Base-by-base conservation (phyloP, 1,284 basidiomycete species). In the Pholiota adiposa region DNA sequence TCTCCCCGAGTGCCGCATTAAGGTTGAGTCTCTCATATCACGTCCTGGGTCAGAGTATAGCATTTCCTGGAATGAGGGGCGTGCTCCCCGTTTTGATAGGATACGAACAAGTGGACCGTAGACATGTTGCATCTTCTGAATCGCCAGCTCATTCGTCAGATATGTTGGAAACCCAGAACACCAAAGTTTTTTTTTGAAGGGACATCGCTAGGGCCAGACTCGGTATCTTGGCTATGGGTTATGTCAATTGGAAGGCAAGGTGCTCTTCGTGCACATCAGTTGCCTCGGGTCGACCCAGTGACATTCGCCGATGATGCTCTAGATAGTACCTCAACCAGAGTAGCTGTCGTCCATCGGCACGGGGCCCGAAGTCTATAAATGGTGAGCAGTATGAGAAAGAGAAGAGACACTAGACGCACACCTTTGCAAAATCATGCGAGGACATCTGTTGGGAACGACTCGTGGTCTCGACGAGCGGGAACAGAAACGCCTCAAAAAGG, bases 381-480 rank as follows among this genome's bases (percentile, higher is more conserved):
- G 44, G 25, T 25, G 54, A 55, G 29, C 16, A 16, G n/a, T 34
- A 25, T 55, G 44, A 48, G 54, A 55, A 55, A 54, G 9, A 54
- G 41, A 54, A 54, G 53, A 44, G 34, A 33, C 8, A 16, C 23
- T 40, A 23, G 43, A 43, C 31, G 21, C 23, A 44, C 43, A 55
- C 23, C 54, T 48, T 55, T 46, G 27, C 33, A 38, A 34, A 36
- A 5, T 25, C 44, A 46, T 55, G 41, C 54, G 54, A 49, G 46
- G 43, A 27, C 29, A 33, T 55, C 54, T 44, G 29, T 36, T 23
- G 25, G 9, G 44, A 44, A 55, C 21, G 31, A 21, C 41, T 48
- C 34, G 44, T 33, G 41, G 23, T 36, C 25, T 48, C 19, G 19
- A 43, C 14, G 33, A 48, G 54, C 34, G 27, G 41, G 43, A 33